Percentiles rank a stretch among this genome's conserved stretches.
phyloP scores from a whole-genome alignment of 345 rosid species.

The Eucalyptus camaldulensis region DNA sequence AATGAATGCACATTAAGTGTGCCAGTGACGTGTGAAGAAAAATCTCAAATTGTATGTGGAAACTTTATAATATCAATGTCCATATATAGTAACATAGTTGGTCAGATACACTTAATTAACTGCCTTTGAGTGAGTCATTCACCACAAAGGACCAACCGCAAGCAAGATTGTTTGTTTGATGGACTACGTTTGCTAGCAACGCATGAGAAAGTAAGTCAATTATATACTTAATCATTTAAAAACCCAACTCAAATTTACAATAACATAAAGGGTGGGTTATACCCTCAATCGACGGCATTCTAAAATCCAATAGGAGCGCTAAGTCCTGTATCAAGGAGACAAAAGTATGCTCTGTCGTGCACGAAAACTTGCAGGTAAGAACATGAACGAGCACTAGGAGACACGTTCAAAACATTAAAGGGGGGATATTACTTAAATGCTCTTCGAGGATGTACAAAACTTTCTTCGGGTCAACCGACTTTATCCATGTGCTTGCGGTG shows the following conservation, averaged over 20 bases:
- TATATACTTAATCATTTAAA: neutral
- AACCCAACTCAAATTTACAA: neutral
- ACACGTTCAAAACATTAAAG: neutral
- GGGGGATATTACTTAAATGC: neutral
- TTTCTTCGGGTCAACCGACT: neutral
- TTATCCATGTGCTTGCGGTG: neutral
- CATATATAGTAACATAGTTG: neutral
- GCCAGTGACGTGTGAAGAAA: neutral
- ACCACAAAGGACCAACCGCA: neutral
- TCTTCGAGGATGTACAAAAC: neutral
- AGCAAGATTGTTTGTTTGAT: neutral
- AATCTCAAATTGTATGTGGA: neutral
- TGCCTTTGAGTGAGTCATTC: neutral
- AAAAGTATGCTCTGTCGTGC: neutral
- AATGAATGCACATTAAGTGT: neutral
- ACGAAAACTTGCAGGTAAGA: neutral
- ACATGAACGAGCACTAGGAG: neutral
- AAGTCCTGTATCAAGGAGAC: neutral
- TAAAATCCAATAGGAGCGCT: neutral
- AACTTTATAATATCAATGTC: neutral
- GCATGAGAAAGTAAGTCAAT: neutral
- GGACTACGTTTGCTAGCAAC: neutral
- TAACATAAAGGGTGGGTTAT: neutral
- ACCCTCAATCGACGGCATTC: neutral
- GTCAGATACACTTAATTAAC: neutral